Conservation (phyloP, 257 asterid species). For the Salvia splendens region DNA sequence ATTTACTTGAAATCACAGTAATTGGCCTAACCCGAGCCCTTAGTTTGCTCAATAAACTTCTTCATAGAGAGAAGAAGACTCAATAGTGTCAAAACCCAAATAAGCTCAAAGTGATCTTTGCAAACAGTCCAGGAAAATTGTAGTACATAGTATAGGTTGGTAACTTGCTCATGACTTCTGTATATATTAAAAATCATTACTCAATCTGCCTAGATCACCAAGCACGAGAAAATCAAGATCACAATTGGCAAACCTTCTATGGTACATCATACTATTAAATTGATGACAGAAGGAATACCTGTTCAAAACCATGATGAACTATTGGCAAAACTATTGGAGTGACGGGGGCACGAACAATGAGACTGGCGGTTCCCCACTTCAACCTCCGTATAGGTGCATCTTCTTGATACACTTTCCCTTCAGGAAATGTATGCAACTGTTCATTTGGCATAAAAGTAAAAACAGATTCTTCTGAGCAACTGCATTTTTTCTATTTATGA, state of each 20-base stretch:
- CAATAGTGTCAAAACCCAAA: background rate
- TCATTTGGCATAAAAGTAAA: slow-evolving; percentile 35
- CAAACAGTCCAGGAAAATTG: background rate
- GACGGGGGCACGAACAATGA: slow-evolving; percentile 87
- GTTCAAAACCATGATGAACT: slow-evolving; percentile 83
- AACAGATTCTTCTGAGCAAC: slow-evolving; percentile 24
- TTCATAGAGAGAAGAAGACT: slow-evolving; percentile 11
- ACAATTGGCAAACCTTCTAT: background rate
- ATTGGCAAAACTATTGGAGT: slow-evolving; percentile 95
- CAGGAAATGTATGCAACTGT: slow-evolving; percentile 98
- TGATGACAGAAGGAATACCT: slow-evolving; percentile 48
- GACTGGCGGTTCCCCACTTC: slow-evolving; percentile 99
- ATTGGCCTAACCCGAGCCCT: background rate
- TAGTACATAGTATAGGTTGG: background rate
- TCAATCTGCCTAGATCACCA: slow-evolving; percentile 17
- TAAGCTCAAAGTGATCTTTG: slow-evolving; percentile 3
- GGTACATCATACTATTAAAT: slow-evolving; percentile 11
- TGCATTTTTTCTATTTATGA: background rate
- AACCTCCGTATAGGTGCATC: slow-evolving; percentile 80
- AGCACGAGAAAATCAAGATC: background rate
- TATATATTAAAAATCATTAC: background rate
- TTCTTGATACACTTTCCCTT: slow-evolving; percentile 97
- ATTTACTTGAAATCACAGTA: background rate
- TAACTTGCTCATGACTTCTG: slow-evolving; percentile 4
- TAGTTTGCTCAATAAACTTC: slow-evolving; percentile 4